Base-by-base conservation (phyloP, 2,329 filamentous ascomycete genomes). In the Colletotrichum limetticola region DNA sequence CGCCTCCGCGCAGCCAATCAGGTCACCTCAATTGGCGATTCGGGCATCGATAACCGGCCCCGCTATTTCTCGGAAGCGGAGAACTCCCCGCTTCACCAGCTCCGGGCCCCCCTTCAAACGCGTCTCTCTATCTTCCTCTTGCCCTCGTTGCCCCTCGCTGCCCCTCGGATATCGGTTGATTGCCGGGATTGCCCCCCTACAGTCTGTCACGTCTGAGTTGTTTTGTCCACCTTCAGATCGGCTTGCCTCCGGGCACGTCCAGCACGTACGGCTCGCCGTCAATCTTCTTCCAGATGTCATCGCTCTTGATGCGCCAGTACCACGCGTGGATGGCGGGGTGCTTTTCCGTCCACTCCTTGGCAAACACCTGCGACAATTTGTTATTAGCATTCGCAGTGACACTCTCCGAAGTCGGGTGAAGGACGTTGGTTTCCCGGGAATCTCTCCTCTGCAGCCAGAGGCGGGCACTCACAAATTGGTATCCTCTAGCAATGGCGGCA, bases 221-320 rank as follows among this genome's bases (percentile, higher is more conserved):
- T 42, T 56, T 49, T 52, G 22, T 52, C 35, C 59, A 52, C n/a
- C 35, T 30, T 65, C 66, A 69, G 35, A 69, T 52, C 14, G 66
- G 66, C 66, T 69, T 69, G n/a, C 66, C 66, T 64, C 66, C 66
- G 26, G 64, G 60, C 35, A 49, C 66, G 28, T 69, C 66, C 66
- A 69, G 24, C 16, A 69, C 66, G 26, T 69, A 69, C 16, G 53
- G 66, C 53, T 69, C 66, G 52, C 66, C 66, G 7, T 69, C 66
- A 52, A 69, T 69, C 35, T 69, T 65, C 37, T 69, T 69, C 66
- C 66, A 69, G 16, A 69, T 69, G 32, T 69, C 60, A 28, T 69
- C 66, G 52, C 60, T 69, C 52, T 69, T 69, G 66, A 69, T 69
- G 24, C 66, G 59, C 66, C 66, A 69, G 52, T 69, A 69, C 66